These are phyloP conservation scores for Calonectria pseudoreteaudii DNA, from an alignment of 2,329 filamentous ascomycete genomes.

Conservation along the genomic window DNA sequence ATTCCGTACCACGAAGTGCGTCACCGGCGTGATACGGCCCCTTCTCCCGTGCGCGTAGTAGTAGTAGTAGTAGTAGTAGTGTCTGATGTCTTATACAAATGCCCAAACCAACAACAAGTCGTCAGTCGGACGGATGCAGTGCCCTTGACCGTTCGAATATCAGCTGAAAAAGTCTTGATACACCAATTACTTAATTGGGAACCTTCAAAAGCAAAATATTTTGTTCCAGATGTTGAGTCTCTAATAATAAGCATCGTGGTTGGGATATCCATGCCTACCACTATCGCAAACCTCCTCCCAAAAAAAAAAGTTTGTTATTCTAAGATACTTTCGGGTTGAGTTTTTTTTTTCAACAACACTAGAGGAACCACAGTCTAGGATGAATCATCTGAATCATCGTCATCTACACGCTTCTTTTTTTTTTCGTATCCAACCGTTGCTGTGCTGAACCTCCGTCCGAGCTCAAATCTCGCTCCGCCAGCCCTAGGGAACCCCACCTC, in stretches of 20 bases:
- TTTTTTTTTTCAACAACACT: not conserved
- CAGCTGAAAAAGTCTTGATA: not conserved
- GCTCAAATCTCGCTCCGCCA: constrained; percentile 1
- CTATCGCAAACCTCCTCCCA: not conserved
- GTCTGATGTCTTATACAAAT: not conserved
- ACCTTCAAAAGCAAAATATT: not conserved
- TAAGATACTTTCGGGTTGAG: not conserved
- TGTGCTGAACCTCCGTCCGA: not conserved
- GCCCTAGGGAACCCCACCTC: not conserved
- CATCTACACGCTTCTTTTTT: not conserved
- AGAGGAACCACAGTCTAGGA: not conserved
- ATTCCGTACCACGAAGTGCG: not conserved
- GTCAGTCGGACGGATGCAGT: not conserved
- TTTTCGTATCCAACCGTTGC: not conserved
- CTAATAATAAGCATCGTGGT: not conserved
- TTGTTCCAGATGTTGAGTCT: not conserved
- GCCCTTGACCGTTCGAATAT: not conserved
- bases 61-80: too few relatives aligned
- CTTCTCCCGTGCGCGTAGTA: not conserved
- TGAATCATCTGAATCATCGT: not conserved
- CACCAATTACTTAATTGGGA: not conserved
- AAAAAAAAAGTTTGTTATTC: not conserved
- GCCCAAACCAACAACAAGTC: not conserved
- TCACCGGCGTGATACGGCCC: not conserved
- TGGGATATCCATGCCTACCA: constrained; percentile 8